Evolutionary conservation across 2,329 filamentous ascomycete genomes (phyloP).

Genomic region (Stachybotrys echinatus): DNA sequence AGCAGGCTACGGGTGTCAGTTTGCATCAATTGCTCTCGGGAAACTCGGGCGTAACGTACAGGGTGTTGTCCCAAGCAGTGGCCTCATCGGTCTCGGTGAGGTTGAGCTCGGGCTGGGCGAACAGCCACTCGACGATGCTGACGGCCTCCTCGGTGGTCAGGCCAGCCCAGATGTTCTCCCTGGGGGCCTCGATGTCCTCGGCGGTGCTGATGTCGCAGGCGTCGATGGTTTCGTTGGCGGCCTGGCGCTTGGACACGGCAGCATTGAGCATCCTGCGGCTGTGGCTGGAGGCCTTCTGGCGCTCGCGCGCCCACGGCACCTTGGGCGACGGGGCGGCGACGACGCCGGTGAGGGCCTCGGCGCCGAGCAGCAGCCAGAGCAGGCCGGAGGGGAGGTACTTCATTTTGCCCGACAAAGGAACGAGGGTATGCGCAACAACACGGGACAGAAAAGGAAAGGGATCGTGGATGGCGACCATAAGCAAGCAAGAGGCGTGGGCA

Average conservation of each 20-base stretch:
- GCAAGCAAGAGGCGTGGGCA: no score
- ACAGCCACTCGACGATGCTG: constrained; percentile 31
- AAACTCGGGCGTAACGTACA: no score
- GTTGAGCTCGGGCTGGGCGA: constrained; percentile 32
- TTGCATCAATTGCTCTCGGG: not conserved
- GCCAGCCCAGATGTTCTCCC: constrained; percentile 33
- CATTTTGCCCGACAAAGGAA: no score
- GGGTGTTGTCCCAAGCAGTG: constrained; percentile 28
- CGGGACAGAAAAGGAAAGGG: no score
- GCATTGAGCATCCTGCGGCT: not conserved
- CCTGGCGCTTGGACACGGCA: not conserved
- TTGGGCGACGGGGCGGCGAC: not conserved
- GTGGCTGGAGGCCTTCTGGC: not conserved
- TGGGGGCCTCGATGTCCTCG: constrained; percentile 22
- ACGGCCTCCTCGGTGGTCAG: constrained; percentile 31
- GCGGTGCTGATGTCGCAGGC: not conserved
- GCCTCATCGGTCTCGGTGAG: constrained; percentile 27
- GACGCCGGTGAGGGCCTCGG: not conserved
- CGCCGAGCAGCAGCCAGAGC: not conserved
- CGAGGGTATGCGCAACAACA: no score
- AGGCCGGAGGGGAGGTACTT: no score
- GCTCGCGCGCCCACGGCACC: not conserved
- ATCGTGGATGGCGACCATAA: no score
- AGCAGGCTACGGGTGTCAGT: not conserved
- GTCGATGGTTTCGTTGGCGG: not conserved